A percentile compares a stretch with the other conserved stretches of the same genome.
Conservation (phyloP, 768 basidiomycete species). For the Gymnopilus dilepis region DNA sequence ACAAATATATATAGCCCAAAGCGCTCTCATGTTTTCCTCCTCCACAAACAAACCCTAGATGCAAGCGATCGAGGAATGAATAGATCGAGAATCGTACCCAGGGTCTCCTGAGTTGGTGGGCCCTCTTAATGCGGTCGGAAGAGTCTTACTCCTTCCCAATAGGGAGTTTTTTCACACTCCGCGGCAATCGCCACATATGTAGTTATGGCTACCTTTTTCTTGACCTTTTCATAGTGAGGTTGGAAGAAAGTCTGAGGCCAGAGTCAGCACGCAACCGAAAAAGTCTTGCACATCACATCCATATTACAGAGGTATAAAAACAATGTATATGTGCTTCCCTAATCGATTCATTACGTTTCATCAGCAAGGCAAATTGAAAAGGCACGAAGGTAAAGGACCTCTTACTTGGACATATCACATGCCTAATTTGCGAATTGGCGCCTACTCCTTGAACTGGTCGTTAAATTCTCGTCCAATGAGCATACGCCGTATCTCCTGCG, state of each 20-base stretch:
- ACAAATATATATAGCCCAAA: not conserved
- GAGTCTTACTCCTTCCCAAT: constrained; percentile 22
- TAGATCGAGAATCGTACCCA: constrained; percentile 18
- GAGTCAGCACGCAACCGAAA: not conserved
- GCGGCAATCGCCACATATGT: constrained; percentile 18
- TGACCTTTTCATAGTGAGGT: too few species aligned
- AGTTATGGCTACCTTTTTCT: constrained; percentile 6
- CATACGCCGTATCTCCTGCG: constrained; percentile 95
- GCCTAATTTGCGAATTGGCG: not conserved
- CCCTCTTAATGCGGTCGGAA: constrained; percentile 4
- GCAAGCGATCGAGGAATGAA: constrained; percentile 20
- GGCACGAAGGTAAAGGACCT: not conserved
- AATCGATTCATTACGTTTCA: not conserved
- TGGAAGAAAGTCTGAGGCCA: constrained; percentile 2
- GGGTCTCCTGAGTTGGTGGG: not conserved
- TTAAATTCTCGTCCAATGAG: constrained; percentile 95
- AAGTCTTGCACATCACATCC: not conserved
- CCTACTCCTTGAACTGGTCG: constrained; percentile 51
- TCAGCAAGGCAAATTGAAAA: not conserved
- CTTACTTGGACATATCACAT: not conserved
- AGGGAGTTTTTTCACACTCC: constrained; percentile 23
- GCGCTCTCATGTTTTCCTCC: constrained; percentile 10
- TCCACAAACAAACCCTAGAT: constrained; percentile 20
- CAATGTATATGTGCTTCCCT: not conserved
- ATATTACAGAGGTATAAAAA: constrained; percentile 1